Conservation (phyloP, 176 grass and related monocot genomes). For the Poa annua region DNA sequence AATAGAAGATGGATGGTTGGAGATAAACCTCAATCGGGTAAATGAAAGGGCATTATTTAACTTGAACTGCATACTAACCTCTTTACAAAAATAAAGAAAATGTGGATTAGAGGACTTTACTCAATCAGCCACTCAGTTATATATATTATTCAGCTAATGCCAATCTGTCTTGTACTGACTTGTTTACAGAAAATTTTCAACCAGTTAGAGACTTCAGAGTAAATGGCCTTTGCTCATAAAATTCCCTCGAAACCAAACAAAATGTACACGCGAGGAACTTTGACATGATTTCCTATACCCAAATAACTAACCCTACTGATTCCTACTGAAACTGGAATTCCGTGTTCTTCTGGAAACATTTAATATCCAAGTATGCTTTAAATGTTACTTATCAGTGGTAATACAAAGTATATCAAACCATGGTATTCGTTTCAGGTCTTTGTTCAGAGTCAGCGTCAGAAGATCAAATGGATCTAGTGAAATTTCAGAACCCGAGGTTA, state of each 20-base stretch:
- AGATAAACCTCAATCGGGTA: too few relatives aligned
- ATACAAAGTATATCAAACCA: not conserved
- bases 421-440: not conserved
- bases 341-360: not conserved
- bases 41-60: too few relatives aligned
- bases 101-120: too few relatives aligned
- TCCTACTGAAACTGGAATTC: not conserved
- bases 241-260: not conserved
- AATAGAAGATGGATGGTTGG: too few relatives aligned
- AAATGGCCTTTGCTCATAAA: not conserved
- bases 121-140: too few relatives aligned
- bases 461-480: too few relatives aligned
- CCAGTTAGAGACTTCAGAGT: not conserved
- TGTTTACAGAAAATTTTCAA: not conserved
- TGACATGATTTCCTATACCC: not conserved
- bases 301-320: not conserved
- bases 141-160: not conserved
- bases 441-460: too few relatives aligned
- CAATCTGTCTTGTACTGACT: not conserved
- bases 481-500: too few relatives aligned
- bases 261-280: not conserved
- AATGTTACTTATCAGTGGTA: not conserved
- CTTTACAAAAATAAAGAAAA: too few relatives aligned
- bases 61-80: too few relatives aligned
- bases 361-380: not conserved